A percentile compares a stretch with the other conserved stretches of the same genome.
Evolutionary conservation across 2,329 filamentous ascomycete genomes (phyloP).

Genomic region (Pseudopithomyces maydicus): DNA sequence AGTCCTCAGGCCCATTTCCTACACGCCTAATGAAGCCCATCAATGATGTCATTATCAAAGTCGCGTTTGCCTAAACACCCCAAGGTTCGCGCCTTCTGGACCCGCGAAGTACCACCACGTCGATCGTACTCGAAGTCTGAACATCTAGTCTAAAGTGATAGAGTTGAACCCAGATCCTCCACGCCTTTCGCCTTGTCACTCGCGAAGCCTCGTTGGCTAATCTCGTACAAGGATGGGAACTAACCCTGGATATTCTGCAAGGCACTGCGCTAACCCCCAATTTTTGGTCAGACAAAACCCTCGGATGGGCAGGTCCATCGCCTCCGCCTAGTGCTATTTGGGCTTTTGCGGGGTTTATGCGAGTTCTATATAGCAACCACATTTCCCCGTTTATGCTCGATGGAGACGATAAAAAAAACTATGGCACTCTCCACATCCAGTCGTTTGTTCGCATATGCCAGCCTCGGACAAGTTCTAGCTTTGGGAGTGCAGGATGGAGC

Average conservation of each 20-base stretch:
- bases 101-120: not conserved
- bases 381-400: not conserved
- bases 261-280: not conserved
- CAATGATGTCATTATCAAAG: constrained; percentile 1
- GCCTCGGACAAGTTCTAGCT: not conserved
- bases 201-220: not conserved
- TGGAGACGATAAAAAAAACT: not conserved
- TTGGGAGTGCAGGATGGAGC: not conserved
- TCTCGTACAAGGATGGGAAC: not conserved
- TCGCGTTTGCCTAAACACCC: not conserved
- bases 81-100: not conserved
- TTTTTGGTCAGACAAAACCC: constrained; percentile 1
- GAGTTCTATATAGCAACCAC: too few relatives aligned
- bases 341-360: too few relatives aligned
- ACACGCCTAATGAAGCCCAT: not conserved
- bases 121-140: not conserved
- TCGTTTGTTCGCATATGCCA: not conserved
- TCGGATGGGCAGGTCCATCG: not conserved
- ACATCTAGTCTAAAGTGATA: not conserved
- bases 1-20: not conserved
- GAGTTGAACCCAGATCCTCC: not conserved
- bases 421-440: not conserved
- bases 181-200: not conserved
- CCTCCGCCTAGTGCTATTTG: not conserved
- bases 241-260: not conserved